A percentile compares a stretch with the other conserved stretches of the same genome.
Conservation (phyloP, 495 filamentous ascomycete genomes). For the Durotheca rogersii region DNA sequence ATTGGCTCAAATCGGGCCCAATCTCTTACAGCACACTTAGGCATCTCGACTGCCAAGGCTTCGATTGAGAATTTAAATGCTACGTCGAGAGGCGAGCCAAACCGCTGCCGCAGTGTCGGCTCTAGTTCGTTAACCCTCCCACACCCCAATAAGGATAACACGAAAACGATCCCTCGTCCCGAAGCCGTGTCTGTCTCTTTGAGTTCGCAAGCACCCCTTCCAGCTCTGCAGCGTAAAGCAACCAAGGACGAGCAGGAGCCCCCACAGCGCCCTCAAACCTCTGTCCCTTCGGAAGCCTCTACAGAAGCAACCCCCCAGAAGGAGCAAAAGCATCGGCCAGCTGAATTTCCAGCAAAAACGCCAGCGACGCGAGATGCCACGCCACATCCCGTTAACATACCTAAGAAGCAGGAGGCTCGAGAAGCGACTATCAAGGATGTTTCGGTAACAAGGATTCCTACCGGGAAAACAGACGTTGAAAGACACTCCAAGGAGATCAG, state of each 20-base stretch:
- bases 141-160: not conserved
- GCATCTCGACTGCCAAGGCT: not conserved
- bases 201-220: not conserved
- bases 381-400: not conserved
- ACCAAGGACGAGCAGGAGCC: not conserved
- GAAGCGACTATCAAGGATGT: not conserved
- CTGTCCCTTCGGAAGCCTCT: not conserved
- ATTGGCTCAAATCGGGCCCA: not conserved
- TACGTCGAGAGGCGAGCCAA: not conserved
- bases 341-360: not conserved
- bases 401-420: too few relatives aligned
- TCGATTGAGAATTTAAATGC: not conserved
- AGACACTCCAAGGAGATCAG: not conserved
- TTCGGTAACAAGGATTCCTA: not conserved
- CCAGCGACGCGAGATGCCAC: not conserved
- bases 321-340: not conserved
- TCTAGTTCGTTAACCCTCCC: not conserved
- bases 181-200: not conserved
- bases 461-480: not conserved
- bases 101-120: not conserved
- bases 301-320: not conserved
- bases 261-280: not conserved
- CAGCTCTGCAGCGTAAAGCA: not conserved
- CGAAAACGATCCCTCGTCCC: constrained; percentile 10
- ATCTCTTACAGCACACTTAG: not conserved